Evolutionary conservation across 192 early-diverging fungal species (phyloP), one percentile per base, ranked within the genome.

Genomic region (Spizellomyces sp.): DNA sequence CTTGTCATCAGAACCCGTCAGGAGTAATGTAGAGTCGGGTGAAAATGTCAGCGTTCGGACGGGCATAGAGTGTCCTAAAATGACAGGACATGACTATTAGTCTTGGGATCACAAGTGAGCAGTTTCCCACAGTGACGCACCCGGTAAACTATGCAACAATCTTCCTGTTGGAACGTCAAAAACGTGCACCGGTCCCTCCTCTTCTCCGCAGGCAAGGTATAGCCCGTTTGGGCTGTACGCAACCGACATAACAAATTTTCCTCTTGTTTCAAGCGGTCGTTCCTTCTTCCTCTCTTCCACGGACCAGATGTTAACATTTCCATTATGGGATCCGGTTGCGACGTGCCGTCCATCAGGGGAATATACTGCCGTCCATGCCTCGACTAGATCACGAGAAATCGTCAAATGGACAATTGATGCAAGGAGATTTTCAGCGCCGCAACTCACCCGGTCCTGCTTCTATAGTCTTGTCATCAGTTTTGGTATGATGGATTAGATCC

Each of bases 1-100:
- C 71, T 91, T 91, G 76, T 95, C 93, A 69, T 95, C 93, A n/a
- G 87, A 91, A 41, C 86, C 92, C 14, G 89, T 89, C 21, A 94
- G 71, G 0, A 94, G 77, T 2, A 84, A 84, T 8, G 79, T 70
- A 17, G 86, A 88, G 70, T 94, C 92, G 8, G 87, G 86, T 0
- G 90, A 85, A 75, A 94, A 95, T 15, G 86, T 77, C 14, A 95
- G 54, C n/a, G 87, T 82, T 59, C 93, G 81, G 5, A 93, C 85
- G 48, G 89, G 83, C 88, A 91, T 83, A 17, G 93, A 85, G 65
- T 94, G 93, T 22, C 89, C 92, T 90, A 75, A 12, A 46, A 36
- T 36, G 27, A 36, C 27, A 36, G 3, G 27, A 36, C 3, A 36
- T 36, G 27, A 36, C 27, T 36, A 36, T 36, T 2, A 36, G 3